Evolutionary conservation across 2,329 filamentous ascomycete species (phyloP).

Genomic region (Verticillium albo-atrum): DNA sequence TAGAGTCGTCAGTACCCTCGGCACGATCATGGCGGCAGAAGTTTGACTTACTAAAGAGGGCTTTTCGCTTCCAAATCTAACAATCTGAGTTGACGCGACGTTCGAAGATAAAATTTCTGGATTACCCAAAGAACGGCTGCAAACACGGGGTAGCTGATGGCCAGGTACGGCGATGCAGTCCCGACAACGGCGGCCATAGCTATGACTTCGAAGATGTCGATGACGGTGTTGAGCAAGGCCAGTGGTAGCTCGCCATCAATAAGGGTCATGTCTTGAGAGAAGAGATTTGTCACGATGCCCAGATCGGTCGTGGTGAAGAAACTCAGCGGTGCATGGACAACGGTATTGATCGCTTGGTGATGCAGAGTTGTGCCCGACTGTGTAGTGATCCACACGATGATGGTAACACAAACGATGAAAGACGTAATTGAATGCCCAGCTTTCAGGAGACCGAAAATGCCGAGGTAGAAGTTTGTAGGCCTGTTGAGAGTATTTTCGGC

Average conservation of each 20-base stretch:
- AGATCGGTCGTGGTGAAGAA: conserved; percentile 31
- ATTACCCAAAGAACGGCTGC: conserved; percentile 37
- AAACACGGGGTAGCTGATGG: conserved; percentile 40
- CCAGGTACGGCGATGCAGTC: conserved; percentile 29
- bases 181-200: conserved; percentile 40
- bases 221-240: conserved; percentile 17
- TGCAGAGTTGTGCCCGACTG: conserved; percentile 17
- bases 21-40: too few relatives aligned
- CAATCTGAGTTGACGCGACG: conserved; percentile 50
- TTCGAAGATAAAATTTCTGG: conserved; percentile 51
- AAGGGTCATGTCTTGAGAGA: conserved; percentile 32
- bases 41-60: conserved; percentile 41
- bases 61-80: conserved; percentile 54
- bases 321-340: conserved; percentile 25
- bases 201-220: conserved; percentile 17
- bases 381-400: conserved; percentile 14
- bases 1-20: conserved; percentile 5
- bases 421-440: conserved; percentile 1
- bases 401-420: conserved; percentile 10
- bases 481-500: conserved; percentile 14
- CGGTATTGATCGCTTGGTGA: conserved; percentile 12
- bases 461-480: conserved; percentile 12
- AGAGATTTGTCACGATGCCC: conserved; percentile 30
- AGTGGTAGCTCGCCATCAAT: conserved; percentile 27
- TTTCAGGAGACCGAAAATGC: conserved; percentile 14